These are phyloP conservation scores for Melaleuca quinquenervia DNA, from an alignment of 345 rosid species.

Conservation along the genomic window DNA sequence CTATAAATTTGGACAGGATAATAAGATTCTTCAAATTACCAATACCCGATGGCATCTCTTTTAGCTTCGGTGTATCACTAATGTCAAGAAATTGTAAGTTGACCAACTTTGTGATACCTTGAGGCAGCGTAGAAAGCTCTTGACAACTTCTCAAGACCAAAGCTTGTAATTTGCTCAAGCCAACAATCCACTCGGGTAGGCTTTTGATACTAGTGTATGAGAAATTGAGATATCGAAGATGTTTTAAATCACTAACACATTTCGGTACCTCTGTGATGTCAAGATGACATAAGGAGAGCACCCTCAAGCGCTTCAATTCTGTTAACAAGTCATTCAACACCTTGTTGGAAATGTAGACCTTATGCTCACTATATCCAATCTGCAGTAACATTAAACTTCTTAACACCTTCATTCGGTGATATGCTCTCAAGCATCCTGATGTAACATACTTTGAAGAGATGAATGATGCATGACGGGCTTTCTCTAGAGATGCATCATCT, in stretches of 20 bases:
- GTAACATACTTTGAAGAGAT: rapidly evolving
- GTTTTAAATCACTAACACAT: not conserved
- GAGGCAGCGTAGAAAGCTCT: not conserved
- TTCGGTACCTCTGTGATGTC: not conserved
- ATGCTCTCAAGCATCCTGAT: no score
- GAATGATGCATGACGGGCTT: no score
- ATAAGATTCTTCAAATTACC: not conserved
- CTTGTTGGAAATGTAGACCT: not conserved
- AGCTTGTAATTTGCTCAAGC: not conserved
- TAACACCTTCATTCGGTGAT: no score
- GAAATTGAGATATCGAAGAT: not conserved
- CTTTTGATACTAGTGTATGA: not conserved
- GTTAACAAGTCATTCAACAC: not conserved
- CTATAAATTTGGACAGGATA: not conserved
- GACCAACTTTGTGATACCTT: rapidly evolving
- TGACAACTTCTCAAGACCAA: not conserved
- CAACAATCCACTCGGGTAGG: not conserved
- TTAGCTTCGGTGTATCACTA: not conserved
- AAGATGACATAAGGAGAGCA: not conserved
- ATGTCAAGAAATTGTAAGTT: not conserved
- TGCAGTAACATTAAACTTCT: no score
- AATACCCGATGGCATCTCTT: not conserved
- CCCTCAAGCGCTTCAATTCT: not conserved
- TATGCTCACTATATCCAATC: not conserved
- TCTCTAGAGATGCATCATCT: no score